Conservation (phyloP, 768 basidiomycete genomes). For the Suillus lakei region DNA sequence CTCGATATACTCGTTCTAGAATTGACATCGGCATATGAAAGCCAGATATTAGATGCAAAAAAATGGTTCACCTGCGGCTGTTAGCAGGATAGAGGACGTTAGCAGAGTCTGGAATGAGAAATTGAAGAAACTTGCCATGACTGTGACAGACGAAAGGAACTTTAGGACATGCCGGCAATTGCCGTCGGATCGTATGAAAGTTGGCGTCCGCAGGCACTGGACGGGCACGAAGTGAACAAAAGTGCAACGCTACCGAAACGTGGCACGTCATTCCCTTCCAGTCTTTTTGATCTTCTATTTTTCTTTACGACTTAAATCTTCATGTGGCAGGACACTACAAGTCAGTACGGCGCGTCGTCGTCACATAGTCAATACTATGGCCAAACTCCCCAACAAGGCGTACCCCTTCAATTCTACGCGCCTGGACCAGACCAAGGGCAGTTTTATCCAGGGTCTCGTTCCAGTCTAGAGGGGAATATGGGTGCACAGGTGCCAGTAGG, state of each 20-base stretch:
- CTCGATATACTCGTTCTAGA: constrained; percentile 98
- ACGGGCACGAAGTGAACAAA: constrained; percentile 13
- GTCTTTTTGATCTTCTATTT: neutral
- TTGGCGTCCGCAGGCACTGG: neutral
- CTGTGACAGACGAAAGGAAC: constrained; percentile 12
- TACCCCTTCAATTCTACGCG: constrained; percentile 79
- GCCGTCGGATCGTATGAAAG: constrained; percentile 20
- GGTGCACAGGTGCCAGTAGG: constrained; percentile 57
- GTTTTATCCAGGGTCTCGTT: constrained; percentile 72
- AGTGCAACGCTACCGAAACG: constrained; percentile 17
- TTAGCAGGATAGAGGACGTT: constrained; percentile 14
- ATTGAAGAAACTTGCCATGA: constrained; percentile 30
- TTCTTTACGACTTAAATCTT: constrained; percentile 7
- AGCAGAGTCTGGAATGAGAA: constrained; percentile 7
- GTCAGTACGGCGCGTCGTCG: constrained; percentile 56
- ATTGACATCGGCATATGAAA: constrained; percentile 13
- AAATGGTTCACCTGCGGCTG: constrained; percentile 66
- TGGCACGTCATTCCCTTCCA: constrained; percentile 5
- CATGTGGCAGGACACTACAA: constrained; percentile 81
- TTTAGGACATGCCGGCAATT: constrained; percentile 25
- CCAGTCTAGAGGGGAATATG: constrained; percentile 78
- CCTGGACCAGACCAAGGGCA: constrained; percentile 59
- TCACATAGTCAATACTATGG: constrained; percentile 65
- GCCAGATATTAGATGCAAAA: neutral
- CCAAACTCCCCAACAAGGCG: constrained; percentile 49